Evolutionary conservation across 2,329 filamentous ascomycete genomes (phyloP).

Genomic region (Fusarium ambrosium): DNA sequence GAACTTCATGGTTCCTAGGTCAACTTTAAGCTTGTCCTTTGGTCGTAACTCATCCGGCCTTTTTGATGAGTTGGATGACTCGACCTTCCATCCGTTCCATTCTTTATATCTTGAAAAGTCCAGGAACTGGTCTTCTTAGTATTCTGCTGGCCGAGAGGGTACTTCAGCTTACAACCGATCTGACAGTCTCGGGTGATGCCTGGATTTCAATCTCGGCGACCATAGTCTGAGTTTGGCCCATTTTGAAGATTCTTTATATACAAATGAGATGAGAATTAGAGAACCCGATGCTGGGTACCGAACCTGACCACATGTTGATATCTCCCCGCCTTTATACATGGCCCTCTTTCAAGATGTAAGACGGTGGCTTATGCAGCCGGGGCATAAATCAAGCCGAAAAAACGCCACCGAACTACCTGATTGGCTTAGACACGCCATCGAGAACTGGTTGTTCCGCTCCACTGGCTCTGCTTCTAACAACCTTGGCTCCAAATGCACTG

Average conservation of each 20-base stretch:
- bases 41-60: background rate
- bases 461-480: background rate
- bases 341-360: background rate
- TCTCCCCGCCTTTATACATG: background rate
- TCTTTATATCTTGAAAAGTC: constrained; percentile 11
- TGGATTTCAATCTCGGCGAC: constrained; percentile 20
- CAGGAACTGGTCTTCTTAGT: background rate
- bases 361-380: background rate
- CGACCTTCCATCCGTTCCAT: constrained; percentile 20
- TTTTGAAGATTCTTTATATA: background rate
- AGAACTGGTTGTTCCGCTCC: background rate
- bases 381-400: background rate
- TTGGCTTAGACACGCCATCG: background rate
- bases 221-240: constrained; percentile 16
- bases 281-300: background rate
- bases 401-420: background rate
- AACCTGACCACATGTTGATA: background rate
- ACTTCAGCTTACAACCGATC: background rate
- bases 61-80: background rate
- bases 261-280: too few relatives aligned
- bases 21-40: constrained; percentile 12
- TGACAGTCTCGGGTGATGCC: constrained; percentile 11
- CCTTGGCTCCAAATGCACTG: background rate
- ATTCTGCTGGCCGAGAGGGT: too few relatives aligned
- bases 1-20: constrained; percentile 11